A percentile compares a stretch with the other conserved stretches of the same genome.
Evolutionary conservation across 441 rosid species (phyloP).

Genomic region (Pelargonium citronellum): DNA sequence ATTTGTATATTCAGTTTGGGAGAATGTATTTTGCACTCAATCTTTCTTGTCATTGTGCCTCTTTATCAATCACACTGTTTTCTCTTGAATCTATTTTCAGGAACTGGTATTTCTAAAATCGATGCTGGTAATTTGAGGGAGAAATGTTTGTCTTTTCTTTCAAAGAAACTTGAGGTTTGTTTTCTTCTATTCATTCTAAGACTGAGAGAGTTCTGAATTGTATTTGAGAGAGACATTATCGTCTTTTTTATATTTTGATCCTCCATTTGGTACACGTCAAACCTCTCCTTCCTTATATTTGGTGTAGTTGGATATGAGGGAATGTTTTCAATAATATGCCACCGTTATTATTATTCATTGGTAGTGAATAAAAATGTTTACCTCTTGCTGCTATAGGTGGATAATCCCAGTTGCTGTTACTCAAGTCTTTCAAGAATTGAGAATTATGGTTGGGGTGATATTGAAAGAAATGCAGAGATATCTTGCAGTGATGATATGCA

Average conservation of each 20-base stretch:
- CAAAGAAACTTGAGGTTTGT: slow-evolving; percentile 52
- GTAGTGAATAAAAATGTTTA: slow-evolving; percentile 12
- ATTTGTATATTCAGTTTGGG: background rate
- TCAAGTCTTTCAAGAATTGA: slow-evolving; percentile 46
- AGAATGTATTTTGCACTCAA: background rate
- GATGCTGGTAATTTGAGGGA: slow-evolving; percentile 58
- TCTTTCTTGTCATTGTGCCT: slow-evolving; percentile 5
- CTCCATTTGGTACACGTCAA: too few species aligned
- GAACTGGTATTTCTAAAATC: slow-evolving; percentile 63
- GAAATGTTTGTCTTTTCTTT: slow-evolving; percentile 61
- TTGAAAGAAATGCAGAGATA: slow-evolving; percentile 28
- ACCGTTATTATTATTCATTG: background rate
- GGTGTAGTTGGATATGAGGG: background rate
- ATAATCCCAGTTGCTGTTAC: slow-evolving; percentile 21
- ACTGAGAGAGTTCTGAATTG: background rate
- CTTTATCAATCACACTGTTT: background rate
- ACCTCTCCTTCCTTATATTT: background rate
- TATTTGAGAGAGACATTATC: background rate
- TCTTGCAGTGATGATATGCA: slow-evolving; percentile 41
- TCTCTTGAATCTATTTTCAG: slow-evolving; percentile 27
- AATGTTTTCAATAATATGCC: background rate
- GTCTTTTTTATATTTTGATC: background rate
- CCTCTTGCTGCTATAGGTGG: slow-evolving; percentile 41
- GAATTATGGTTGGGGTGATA: slow-evolving; percentile 79
- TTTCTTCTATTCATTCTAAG: slow-evolving; percentile 8